phyloP scores from a whole-genome alignment of 805 yeast species.

The Ogataea nonfermentans region DNA sequence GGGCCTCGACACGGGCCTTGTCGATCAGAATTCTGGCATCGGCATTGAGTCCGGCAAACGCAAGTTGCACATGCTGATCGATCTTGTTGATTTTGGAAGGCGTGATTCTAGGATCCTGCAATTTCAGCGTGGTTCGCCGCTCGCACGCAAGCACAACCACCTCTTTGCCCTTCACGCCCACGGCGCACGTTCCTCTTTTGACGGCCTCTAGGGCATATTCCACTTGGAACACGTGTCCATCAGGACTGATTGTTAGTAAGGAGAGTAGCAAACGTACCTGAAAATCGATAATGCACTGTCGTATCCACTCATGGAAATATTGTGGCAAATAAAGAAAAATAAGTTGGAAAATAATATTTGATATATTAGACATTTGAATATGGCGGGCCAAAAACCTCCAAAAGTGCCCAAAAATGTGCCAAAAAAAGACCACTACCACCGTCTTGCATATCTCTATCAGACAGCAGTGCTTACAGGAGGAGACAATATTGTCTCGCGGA shows the following conservation, averaged over 20 bases:
- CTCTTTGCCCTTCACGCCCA: constrained; percentile 88
- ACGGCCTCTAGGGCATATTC: constrained; percentile 98
- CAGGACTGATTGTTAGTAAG: constrained; percentile 61
- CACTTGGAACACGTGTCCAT: constrained; percentile 98
- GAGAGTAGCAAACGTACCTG: constrained; percentile 60
- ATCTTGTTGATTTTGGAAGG: constrained; percentile 91
- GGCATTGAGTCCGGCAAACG: constrained; percentile 98
- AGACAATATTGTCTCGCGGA: constrained; percentile 48
- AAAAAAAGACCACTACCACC: constrained; percentile 56
- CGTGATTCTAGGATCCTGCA: constrained; percentile 95
- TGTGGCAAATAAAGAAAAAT: constrained; percentile 6
- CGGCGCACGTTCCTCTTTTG: constrained; percentile 97
- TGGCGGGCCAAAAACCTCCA: constrained; percentile 5
- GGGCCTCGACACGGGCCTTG: constrained; percentile 95
- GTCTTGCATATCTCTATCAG: constrained; percentile 61
- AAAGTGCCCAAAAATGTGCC: constrained; percentile 42
- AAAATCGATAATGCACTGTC: constrained; percentile 97
- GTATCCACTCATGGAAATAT: constrained; percentile 85
- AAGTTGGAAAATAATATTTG: constrained; percentile 1
- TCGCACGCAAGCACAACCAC: constrained; percentile 95
- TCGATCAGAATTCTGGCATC: constrained; percentile 94
- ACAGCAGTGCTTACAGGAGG: constrained; percentile 38
- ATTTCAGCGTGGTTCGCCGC: constrained; percentile 88
- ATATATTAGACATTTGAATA: constrained; percentile 1
- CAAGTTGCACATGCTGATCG: constrained; percentile 86